A percentile compares a stretch with the other conserved stretches of the same genome.
Conservation (phyloP, 2,329 filamentous ascomycete species). For the Monilinia aucupariae region DNA sequence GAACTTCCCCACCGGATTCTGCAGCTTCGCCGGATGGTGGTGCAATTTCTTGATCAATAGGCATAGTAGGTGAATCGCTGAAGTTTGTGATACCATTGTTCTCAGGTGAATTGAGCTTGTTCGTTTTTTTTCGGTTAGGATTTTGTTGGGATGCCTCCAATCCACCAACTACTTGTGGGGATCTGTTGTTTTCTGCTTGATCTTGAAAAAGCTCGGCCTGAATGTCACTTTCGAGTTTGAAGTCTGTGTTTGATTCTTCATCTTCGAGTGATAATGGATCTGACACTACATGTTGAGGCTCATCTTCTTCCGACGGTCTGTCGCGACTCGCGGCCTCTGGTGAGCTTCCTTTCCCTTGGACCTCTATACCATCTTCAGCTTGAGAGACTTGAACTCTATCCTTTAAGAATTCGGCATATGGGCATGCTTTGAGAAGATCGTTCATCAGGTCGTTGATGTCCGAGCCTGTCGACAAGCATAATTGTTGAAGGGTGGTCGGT, state of each 20-base stretch:
- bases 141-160: not conserved
- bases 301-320: not conserved
- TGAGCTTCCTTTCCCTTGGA: not conserved
- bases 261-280: not conserved
- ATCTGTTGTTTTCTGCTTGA: not conserved
- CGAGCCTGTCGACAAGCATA: not conserved
- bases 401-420: not conserved
- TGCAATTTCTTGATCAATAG: too few species aligned
- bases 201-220: not conserved
- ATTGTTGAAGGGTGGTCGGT: not conserved
- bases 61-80: not conserved
- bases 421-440: not conserved
- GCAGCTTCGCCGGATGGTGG: not conserved
- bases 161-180: not conserved
- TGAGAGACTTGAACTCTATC: not conserved
- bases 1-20: not conserved
- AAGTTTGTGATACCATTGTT: not conserved
- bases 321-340: not conserved
- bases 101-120: not conserved
- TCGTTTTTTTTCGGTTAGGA: not conserved
- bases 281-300: not conserved
- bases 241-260: not conserved
- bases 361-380: not conserved
- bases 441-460: not conserved
- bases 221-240: not conserved